Conservation (phyloP, 2,329 filamentous ascomycete genomes). For the Diplodia mutila region DNA sequence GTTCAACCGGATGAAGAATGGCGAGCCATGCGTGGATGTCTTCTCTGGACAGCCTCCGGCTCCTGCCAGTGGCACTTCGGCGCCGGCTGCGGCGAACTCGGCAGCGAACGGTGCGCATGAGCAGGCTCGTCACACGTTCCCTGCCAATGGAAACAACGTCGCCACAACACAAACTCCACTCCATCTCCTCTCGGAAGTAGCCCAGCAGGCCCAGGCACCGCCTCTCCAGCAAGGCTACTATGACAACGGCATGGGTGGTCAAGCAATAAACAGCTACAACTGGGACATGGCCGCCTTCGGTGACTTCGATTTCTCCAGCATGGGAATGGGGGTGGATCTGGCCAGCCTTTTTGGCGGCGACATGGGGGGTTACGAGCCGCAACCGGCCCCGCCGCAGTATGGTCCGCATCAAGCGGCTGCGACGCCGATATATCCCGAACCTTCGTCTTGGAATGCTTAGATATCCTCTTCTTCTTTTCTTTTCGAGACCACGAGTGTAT, state of each 20-base stretch:
- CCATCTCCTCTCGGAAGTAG: constrained; percentile 46
- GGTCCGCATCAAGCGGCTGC: background rate
- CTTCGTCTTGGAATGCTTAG: constrained; percentile 10
- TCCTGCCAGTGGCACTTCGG: background rate
- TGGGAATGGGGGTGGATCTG: constrained; percentile 24
- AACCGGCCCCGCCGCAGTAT: background rate
- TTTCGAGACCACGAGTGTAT: background rate
- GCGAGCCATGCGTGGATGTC: constrained; percentile 33
- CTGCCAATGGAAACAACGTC: constrained; percentile 28
- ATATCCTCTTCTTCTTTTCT: background rate
- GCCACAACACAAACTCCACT: constrained; percentile 42
- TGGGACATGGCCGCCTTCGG: constrained; percentile 17
- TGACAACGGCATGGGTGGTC: background rate
- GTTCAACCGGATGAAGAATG: constrained; percentile 50
- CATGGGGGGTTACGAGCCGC: constrained; percentile 1
- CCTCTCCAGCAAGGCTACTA: constrained; percentile 21
- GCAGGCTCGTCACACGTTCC: constrained; percentile 39
- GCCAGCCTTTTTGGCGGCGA: constrained; percentile 21
- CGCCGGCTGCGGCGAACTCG: background rate
- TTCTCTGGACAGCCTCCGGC: background rate
- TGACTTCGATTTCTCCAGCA: constrained; percentile 17
- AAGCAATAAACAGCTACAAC: background rate
- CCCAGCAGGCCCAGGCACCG: constrained; percentile 28
- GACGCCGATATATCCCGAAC: constrained; percentile 10
- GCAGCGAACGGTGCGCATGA: constrained; percentile 15